Percentiles rank a stretch among this genome's conserved stretches.
Evolutionary conservation across 768 basidiomycete species (phyloP).

Genomic region (Panellus pusillus): DNA sequence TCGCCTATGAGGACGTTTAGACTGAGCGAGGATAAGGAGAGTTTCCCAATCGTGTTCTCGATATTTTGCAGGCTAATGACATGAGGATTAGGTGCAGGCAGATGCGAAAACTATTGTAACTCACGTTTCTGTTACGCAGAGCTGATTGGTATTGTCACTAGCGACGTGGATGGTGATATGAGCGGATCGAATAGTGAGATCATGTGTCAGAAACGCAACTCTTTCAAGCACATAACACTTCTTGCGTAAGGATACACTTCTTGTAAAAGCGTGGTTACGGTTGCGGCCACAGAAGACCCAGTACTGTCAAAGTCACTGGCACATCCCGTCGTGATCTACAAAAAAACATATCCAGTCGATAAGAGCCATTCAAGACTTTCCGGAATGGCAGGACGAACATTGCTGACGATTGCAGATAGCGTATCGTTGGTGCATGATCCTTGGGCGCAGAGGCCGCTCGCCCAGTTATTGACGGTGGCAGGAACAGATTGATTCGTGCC

Average conservation of each 20-base stretch:
- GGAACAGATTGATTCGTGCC: constrained; percentile 31
- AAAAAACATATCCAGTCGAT: too few species aligned
- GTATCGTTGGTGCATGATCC: constrained; percentile 59
- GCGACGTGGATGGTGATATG: background rate
- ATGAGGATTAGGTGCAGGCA: too few species aligned
- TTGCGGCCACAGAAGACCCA: constrained; percentile 21
- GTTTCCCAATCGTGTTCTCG: constrained; percentile 25
- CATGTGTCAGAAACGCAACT: constrained; percentile 39
- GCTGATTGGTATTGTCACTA: constrained; percentile 36
- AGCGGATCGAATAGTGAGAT: background rate
- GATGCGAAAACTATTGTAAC: too few species aligned
- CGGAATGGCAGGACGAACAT: constrained; percentile 28
- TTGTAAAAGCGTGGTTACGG: constrained; percentile 35
- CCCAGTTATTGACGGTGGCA: constrained; percentile 58
- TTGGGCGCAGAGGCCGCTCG: constrained; percentile 53
- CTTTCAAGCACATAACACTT: constrained; percentile 51
- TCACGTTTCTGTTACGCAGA: constrained; percentile 50
- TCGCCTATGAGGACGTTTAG: constrained; percentile 20
- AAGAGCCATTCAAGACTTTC: too few species aligned
- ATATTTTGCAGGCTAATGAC: constrained; percentile 38
- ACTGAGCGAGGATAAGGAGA: constrained; percentile 29
- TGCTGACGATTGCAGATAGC: constrained; percentile 52
- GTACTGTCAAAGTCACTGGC: constrained; percentile 32
- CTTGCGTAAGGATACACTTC: constrained; percentile 48
- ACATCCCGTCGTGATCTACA: constrained; percentile 44